A percentile compares a stretch with the other conserved stretches of the same genome.
Conservation (phyloP, 2,329 filamentous ascomycete genomes). For the Gaeumannomyces sp. region DNA sequence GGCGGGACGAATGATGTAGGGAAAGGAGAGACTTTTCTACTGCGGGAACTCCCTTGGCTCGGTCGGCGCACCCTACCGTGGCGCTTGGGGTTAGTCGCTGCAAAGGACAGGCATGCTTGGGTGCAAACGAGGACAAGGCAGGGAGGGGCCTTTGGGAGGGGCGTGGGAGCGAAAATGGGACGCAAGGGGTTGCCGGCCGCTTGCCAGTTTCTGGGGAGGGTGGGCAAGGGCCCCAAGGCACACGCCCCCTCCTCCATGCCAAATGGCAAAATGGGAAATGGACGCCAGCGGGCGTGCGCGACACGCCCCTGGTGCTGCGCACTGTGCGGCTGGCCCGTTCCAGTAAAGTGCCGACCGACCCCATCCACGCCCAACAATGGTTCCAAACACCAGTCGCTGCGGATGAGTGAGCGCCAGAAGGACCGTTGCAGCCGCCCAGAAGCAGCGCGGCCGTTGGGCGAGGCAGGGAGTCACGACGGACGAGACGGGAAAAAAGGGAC, state of each 20-base stretch:
- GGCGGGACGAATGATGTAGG: slow-evolving; percentile 2
- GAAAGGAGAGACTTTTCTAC: slow-evolving; percentile 6
- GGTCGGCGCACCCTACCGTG: slow-evolving; percentile 3
- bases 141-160: neutral
- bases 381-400: neutral
- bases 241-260: no score
- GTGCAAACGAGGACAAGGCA: neutral
- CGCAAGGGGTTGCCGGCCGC: neutral
- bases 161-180: neutral
- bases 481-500: no score
- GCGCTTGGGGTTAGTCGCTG: neutral
- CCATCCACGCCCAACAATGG: neutral
- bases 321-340: slow-evolving; percentile 3
- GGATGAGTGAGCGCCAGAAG: neutral
- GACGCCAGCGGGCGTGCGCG: no score
- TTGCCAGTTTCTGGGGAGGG: neutral
- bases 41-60: neutral
- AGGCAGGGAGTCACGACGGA: no score
- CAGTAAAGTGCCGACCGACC: neutral
- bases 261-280: no score
- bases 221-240: no score
- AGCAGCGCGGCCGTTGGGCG: neutral
- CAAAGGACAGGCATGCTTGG: no score
- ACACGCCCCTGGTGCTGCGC: neutral
- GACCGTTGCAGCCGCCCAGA: no score